Evolutionary conservation across 2,329 filamentous ascomycete species (phyloP).

Genomic region (Ilyonectria mors-panacis): DNA sequence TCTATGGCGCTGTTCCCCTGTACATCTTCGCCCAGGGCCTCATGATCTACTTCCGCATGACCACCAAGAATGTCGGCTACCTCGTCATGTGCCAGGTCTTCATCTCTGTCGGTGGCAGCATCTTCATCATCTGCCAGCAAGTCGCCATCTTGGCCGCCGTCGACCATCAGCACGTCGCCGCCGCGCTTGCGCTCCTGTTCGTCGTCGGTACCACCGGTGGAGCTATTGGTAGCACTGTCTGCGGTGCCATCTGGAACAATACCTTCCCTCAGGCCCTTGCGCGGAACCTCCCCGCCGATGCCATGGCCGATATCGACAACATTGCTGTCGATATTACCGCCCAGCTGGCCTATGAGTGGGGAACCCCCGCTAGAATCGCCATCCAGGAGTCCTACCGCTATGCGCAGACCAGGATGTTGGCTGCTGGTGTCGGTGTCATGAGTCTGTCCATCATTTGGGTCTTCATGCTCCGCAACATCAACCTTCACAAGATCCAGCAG

Average conservation of each 20-base stretch:
- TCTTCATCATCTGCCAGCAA: slow-evolving; percentile 59
- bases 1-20: slow-evolving; percentile 64
- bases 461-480: slow-evolving; percentile 44
- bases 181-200: slow-evolving; percentile 48
- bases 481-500: slow-evolving; percentile 41
- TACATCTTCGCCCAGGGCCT: slow-evolving; percentile 68
- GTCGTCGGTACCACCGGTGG: slow-evolving; percentile 48
- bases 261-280: slow-evolving; percentile 59
- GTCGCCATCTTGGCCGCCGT: slow-evolving; percentile 50
- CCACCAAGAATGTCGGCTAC: slow-evolving; percentile 59
- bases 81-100: slow-evolving; percentile 67
- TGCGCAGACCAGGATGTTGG: slow-evolving; percentile 57
- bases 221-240: slow-evolving; percentile 49
- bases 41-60: slow-evolving; percentile 48
- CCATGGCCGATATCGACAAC: slow-evolving; percentile 53
- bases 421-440: slow-evolving; percentile 47
- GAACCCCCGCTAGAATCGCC: slow-evolving; percentile 55
- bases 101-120: slow-evolving; percentile 65
- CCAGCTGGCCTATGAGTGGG: slow-evolving; percentile 56
- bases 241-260: slow-evolving; percentile 52
- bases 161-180: slow-evolving; percentile 52
- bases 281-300: slow-evolving; percentile 51
- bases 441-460: slow-evolving; percentile 40
- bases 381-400: slow-evolving; percentile 62
- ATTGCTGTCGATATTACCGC: slow-evolving; percentile 53